Percentiles rank a stretch among this genome's conserved stretches.
phyloP scores from a whole-genome alignment of 495 filamentous ascomycete species.

The Schizothecium vesticola region DNA sequence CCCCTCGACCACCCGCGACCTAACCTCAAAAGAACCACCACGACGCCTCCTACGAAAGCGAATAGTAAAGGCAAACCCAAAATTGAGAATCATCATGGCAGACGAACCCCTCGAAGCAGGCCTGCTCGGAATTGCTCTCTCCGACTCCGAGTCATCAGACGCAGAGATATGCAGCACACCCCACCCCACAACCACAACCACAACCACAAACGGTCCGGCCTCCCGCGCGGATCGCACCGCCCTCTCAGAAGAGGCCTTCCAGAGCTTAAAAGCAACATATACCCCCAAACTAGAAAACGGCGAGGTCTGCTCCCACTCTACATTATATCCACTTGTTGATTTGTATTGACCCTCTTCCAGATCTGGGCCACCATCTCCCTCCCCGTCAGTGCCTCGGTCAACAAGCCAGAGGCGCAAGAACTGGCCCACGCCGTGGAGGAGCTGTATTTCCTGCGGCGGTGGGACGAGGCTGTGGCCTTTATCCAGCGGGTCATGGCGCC shows the following conservation, averaged over 20 bases:
- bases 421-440: slow-evolving; percentile 53
- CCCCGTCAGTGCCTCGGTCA: slow-evolving; percentile 24
- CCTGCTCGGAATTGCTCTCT: slow-evolving; percentile 29
- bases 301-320: slow-evolving; percentile 26
- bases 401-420: slow-evolving; percentile 41
- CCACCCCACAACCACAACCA: slow-evolving; percentile 3
- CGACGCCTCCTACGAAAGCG: too few relatives aligned
- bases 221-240: slow-evolving; percentile 32
- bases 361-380: slow-evolving; percentile 38
- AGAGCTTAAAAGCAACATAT: slow-evolving; percentile 33
- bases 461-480: slow-evolving; percentile 38
- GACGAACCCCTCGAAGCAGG: slow-evolving; percentile 24
- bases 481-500: slow-evolving; percentile 23
- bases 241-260: slow-evolving; percentile 41
- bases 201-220: not conserved
- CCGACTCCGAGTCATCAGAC: slow-evolving; percentile 29
- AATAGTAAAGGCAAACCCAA: not conserved
- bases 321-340: not conserved
- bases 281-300: slow-evolving; percentile 42
- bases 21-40: not conserved
- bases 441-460: slow-evolving; percentile 49
- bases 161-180: not conserved
- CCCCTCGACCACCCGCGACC: not conserved
- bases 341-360: slow-evolving; percentile 19
- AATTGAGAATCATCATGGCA: slow-evolving; percentile 5